Evolutionary conservation across 2,329 filamentous ascomycete species (phyloP).

Genomic region (Monilinia laxa): DNA sequence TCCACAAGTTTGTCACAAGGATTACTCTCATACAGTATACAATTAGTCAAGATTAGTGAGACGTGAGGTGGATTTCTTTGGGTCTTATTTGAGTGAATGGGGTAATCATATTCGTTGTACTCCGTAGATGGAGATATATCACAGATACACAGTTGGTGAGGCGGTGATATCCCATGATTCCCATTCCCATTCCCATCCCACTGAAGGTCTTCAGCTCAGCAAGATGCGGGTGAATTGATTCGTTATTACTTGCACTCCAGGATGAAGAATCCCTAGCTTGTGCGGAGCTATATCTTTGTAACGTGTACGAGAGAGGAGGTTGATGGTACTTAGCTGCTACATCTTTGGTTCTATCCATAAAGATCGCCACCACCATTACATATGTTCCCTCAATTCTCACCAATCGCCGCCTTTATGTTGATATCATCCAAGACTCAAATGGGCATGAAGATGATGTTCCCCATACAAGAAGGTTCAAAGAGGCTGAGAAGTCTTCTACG

Average conservation of each 20-base stretch:
- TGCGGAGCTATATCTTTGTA: too few relatives aligned
- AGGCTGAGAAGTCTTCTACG: background rate
- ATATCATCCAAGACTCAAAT: background rate
- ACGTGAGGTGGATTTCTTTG: background rate
- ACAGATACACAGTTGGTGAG: too few relatives aligned
- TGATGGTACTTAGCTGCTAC: too few relatives aligned
- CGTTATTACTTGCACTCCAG: too few relatives aligned
- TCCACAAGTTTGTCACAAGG: background rate
- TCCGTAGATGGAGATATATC: too few relatives aligned
- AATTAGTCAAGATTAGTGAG: background rate
- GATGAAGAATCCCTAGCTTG: too few relatives aligned
- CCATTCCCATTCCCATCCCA: too few relatives aligned
- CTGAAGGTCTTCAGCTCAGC: too few relatives aligned
- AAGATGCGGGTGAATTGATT: too few relatives aligned
- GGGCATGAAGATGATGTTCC: background rate
- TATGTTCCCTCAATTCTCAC: background rate
- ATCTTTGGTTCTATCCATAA: background rate
- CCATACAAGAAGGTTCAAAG: background rate
- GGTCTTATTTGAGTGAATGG: background rate
- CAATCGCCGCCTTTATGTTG: background rate
- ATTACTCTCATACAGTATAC: background rate
- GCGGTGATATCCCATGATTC: too few relatives aligned
- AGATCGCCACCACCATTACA: conserved; percentile 1
- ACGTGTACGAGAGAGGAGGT: too few relatives aligned
- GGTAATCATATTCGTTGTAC: too few relatives aligned